A percentile compares a stretch with the other conserved stretches of the same genome.
phyloP scores from a whole-genome alignment of 2,329 filamentous ascomycete species.

The Botryotinia globosa region DNA sequence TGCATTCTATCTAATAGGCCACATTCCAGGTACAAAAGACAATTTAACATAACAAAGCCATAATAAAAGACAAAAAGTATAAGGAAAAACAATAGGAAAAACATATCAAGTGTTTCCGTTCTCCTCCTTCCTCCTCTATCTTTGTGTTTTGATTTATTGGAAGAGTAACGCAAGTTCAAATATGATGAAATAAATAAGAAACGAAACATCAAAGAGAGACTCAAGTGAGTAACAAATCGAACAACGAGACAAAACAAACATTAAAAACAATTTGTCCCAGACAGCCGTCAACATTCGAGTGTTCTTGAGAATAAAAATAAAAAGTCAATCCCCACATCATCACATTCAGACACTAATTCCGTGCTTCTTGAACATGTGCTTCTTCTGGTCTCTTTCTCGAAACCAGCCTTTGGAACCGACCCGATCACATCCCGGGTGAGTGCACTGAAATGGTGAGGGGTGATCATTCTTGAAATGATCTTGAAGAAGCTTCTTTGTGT shows the following conservation, averaged over 20 bases:
- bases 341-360: background rate
- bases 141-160: background rate
- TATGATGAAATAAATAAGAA: background rate
- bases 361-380: conserved; percentile 22
- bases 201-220: too few relatives aligned
- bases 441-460: conserved; percentile 24
- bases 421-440: conserved; percentile 25
- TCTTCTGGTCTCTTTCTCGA: conserved; percentile 24
- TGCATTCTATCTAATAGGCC: background rate
- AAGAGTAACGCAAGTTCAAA: background rate
- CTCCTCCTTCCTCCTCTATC: background rate
- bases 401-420: conserved; percentile 27
- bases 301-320: too few relatives aligned
- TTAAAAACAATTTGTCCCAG: background rate
- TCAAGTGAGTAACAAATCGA: background rate
- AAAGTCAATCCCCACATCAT: too few relatives aligned
- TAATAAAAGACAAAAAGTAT: background rate
- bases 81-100: background rate
- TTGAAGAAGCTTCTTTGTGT: conserved; percentile 17
- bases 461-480: conserved; percentile 28
- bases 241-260: background rate
- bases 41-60: background rate
- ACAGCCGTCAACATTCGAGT: background rate
- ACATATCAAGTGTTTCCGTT: accelerated
- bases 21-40: background rate